Evolutionary conservation across 2,329 filamentous ascomycete genomes (phyloP).

Genomic region (Botrytis aclada): DNA sequence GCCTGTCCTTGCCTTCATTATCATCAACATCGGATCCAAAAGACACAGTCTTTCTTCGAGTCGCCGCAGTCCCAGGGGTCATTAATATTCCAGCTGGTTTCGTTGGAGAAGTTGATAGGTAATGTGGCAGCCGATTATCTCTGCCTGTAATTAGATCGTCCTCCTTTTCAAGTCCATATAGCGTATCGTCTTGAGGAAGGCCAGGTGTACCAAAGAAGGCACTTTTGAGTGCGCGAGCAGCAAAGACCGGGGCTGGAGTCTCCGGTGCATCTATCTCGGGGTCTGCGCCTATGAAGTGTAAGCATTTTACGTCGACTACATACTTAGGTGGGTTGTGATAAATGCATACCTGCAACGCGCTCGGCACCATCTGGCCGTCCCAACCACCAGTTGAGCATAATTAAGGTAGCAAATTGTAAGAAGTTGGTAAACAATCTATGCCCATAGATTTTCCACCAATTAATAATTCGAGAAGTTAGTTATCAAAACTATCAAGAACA

Average conservation of each 20-base stretch:
- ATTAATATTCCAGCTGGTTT: constrained; percentile 53
- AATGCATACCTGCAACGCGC: constrained; percentile 30
- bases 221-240: constrained; percentile 61
- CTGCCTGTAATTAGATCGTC: constrained; percentile 28
- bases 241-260: constrained; percentile 65
- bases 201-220: constrained; percentile 60
- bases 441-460: not conserved
- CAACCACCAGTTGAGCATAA: constrained; percentile 39
- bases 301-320: not conserved
- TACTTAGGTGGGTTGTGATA: not conserved
- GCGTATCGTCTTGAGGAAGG: constrained; percentile 38
- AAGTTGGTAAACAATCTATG: not conserved
- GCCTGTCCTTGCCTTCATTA: constrained; percentile 28
- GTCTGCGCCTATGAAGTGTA: not conserved
- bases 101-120: constrained; percentile 33
- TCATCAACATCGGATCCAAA: constrained; percentile 55
- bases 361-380: constrained; percentile 28
- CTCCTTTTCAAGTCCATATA: constrained; percentile 33
- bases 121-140: constrained; percentile 32
- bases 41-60: constrained; percentile 62
- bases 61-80: constrained; percentile 60
- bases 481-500: not conserved
- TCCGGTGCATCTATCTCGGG: constrained; percentile 51
- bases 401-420: not conserved
- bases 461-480: not conserved